Base-by-base conservation (phyloP, 2,329 filamentous ascomycete species). In the Stagonosporopsis cucurbitacearum region DNA sequence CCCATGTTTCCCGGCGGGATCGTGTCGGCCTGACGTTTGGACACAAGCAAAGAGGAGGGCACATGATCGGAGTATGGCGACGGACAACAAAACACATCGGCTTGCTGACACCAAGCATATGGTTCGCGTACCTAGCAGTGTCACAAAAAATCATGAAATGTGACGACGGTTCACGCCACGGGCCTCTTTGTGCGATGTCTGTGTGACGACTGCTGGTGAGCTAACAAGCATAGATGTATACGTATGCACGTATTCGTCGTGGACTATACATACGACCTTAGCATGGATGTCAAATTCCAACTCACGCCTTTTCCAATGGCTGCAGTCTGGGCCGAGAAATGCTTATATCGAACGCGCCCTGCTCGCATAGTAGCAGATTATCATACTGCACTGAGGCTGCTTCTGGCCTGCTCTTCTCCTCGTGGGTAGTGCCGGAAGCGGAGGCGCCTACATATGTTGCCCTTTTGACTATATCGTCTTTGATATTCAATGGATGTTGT, bases 221-320 rank as follows among this genome's bases (percentile, higher is more conserved):
- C 50, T 50, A 44, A 53, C 42, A 25, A 20, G 6, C 2, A n/a
- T n/a, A n/a, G 23, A 22, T 23, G 43, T 7, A 11, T 12, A 30
- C 28, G 11, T 30, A n/a, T n/a, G n/a, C 20, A 4, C 13, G 12
- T 22, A 26, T 40, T 9, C 7, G 13, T 17, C 4, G 19, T 30
- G 15, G 4, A 20, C 33, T 28, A 7, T 36, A 17, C 5, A 36
- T 15, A n/a, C 19, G 19, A 32, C 19, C 30, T 33, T 71, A 95
- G 93, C 93, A 96, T 91, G 90, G 91, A 96, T 97, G 93, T 97
- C 93, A 97, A 96, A 96, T 97, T 97, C 87, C 93, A 95, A 94
- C 89, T 82, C 86, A 86, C 88, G 87, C 88, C 77, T 79, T 75
- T 65, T 54, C 47, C 79, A 88, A 77, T 96, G 91, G 89, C 91